Evolutionary conservation across 2,329 filamentous ascomycete species (phyloP), one percentile per base, ranked within the genome.

Genomic region (Sarocladium strictum): DNA sequence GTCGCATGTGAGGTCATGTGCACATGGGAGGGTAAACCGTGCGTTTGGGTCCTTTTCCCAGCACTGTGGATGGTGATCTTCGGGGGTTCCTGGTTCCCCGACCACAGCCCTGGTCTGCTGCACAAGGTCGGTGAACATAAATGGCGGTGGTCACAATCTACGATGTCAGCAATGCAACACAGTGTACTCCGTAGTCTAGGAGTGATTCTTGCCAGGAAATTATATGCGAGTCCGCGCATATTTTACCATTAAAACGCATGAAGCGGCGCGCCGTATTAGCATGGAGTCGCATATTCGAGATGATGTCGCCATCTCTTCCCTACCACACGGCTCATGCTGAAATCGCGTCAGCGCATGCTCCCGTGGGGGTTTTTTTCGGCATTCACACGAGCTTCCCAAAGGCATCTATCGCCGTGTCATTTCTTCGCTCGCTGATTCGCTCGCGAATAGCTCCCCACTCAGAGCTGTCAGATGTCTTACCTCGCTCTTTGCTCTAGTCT

Each of bases 401-500:
- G 43, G 17, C 43, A 47, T 47, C 43, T 38, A 27, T 23, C 9
- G 27, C 19, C 47, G 47, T 35, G 47, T 23, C n/a, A 51, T 35
- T 51, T 51, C 47, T 33, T 51, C n/a, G 12, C 11, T n/a, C n/a
- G 26, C 26, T 51, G 47, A 51, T 51, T 51, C 24, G 47, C 47
- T 21, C 29, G 27, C 26, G 43, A 49, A 4, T n/a, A 35, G 27
- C 47, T 35, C 21, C 4, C 43, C 43, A 47, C 24, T 47, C 4
- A 23, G 6, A 47, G 43, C 6, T 27, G 12, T 17, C 24, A 15
- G n/a, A 47, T 47, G 43, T 47, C 43, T 47, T 29, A 29, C 23
- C 9, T 23, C n/a, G 7, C 38, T 21, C 38, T 11, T 14, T 17
- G 14, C 38, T 17, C 21, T 14, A 17, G 17, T 15, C 9, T 38